Base-by-base conservation (phyloP, 306 rosid species). In the Arachis hypogaea region DNA sequence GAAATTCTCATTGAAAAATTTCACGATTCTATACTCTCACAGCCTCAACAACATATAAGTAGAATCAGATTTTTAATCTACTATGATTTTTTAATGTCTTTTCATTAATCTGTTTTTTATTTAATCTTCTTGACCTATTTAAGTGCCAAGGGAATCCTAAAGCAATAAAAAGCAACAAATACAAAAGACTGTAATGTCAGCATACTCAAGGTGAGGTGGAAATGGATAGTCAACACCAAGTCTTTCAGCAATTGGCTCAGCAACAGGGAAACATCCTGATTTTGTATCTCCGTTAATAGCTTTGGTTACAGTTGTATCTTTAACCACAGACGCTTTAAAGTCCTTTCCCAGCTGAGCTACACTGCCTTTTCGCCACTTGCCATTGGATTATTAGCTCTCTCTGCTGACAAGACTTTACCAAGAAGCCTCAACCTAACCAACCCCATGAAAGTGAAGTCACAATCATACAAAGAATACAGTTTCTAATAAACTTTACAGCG, bases 171-270 rank as follows among this genome's bases (percentile, higher is more conserved):
- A 14, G 33, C 52, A 66, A 66, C 66, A 45, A 78, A 66, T 22
- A 61, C 46, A 7, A 59, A 77, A 14, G 57, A 61, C 56, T 55
- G 18, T 44, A 77, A 71, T 73, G 64, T 29, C 5, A 60, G 58
- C 94, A 41, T 88, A 94, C 97, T 86, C 96, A 50, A 94, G 92
- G 69, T 89, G 84, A 58, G 96, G 93, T 84, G 97, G 96, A 84
- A 91, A 91, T 70, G 93, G 91, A 81, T 91, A 94, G 81, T 94
- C 94, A 50, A 94, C 95, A 59, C 96, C 96, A 82, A 94, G 90
- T 77, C 86, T 82, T 11, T 88, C 85, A 56, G 96, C 95, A 81
- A 94, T 84, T 73, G 96, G 93, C 77, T 89, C 90, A 1, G 79
- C 75, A 68, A 81, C 57, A 75, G 88, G 86, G 28, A 75, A 66